These are phyloP conservation scores for Perkinsela sp. DNA, from an alignment of 208 protist species.

Conservation along the genomic window DNA sequence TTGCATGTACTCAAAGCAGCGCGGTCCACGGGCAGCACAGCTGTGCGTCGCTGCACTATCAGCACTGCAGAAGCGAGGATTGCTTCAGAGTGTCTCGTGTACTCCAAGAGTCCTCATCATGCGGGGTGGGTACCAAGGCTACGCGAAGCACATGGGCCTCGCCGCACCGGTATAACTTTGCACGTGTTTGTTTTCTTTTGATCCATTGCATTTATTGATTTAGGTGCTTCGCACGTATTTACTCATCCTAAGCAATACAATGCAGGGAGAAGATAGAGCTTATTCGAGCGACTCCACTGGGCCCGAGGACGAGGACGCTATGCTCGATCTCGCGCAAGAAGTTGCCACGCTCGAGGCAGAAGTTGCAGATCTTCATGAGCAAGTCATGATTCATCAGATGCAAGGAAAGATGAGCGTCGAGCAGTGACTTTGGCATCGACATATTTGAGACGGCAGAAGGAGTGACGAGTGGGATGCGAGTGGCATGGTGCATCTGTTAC, in stretches of 20 bases:
- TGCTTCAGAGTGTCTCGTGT: background rate
- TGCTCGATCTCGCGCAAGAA: background rate
- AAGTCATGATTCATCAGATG: background rate
- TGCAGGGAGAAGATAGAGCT: background rate
- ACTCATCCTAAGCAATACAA: background rate
- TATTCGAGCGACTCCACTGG: background rate
- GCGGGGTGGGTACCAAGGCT: background rate
- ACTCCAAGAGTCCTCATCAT: background rate
- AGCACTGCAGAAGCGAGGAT: background rate
- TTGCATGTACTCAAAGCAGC: background rate
- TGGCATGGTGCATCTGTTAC: no score
- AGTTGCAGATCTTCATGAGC: background rate
- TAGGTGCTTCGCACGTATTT: background rate
- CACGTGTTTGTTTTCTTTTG: background rate
- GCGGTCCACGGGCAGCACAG: background rate
- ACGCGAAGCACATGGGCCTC: background rate
- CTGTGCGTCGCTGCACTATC: background rate
- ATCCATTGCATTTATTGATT: background rate
- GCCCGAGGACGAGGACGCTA: background rate
- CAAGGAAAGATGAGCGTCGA: background rate
- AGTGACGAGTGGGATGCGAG: no score
- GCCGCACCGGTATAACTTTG: background rate
- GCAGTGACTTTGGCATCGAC: no score
- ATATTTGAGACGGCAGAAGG: no score
- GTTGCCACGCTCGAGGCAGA: background rate